phyloP scores from a whole-genome alignment of 31 red algal genomes.

The Odonthalia washingtoniensis region DNA sequence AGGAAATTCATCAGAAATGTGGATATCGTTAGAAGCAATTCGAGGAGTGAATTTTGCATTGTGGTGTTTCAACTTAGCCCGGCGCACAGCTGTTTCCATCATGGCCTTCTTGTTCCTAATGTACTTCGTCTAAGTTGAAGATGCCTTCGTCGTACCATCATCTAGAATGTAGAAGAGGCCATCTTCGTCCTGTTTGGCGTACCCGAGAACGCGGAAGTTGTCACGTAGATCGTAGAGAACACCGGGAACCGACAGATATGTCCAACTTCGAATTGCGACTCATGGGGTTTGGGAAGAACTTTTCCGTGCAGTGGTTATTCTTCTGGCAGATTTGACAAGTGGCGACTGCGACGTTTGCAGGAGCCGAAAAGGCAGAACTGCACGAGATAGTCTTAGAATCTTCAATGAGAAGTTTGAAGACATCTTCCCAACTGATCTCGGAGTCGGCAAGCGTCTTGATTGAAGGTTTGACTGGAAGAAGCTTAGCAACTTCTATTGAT shows the following conservation, averaged over 20 bases:
- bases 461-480: conserved; percentile 28
- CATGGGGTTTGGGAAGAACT: conserved; percentile 30
- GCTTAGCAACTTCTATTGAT: conserved; percentile 23
- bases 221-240: conserved; percentile 28
- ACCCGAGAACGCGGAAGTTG: conserved; percentile 12
- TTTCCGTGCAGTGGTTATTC: neutral
- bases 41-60: too few relatives aligned
- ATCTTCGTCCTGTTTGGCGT: conserved; percentile 4
- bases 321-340: conserved; percentile 29
- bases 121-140: neutral
- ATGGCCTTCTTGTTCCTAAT: neutral
- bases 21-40: too few relatives aligned
- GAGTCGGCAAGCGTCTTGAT: conserved; percentile 42
- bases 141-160: too few relatives aligned
- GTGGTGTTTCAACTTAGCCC: too few relatives aligned
- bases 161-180: conserved; percentile 33
- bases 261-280: conserved; percentile 15
- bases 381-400: conserved; percentile 13
- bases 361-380: neutral
- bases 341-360: neutral
- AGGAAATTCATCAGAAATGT: too few relatives aligned
- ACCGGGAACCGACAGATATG: neutral
- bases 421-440: conserved; percentile 33
- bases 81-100: too few relatives aligned
- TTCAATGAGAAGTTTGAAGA: conserved; percentile 14